Conservation (phyloP, 2,329 filamentous ascomycete genomes). For the Microsporum audouinii region DNA sequence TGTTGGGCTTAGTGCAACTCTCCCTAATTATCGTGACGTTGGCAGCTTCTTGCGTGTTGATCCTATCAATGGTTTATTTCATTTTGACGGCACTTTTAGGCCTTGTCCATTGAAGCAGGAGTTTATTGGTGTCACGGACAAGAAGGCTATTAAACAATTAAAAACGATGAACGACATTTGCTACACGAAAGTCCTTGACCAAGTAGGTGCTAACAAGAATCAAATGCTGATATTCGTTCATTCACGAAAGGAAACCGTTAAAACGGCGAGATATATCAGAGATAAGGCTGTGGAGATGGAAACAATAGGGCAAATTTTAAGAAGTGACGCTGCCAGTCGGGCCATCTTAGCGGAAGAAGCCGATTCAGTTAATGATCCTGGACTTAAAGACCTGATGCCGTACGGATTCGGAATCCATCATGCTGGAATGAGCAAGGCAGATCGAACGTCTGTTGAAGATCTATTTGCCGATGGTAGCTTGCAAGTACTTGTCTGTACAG, state of each 20-base stretch:
- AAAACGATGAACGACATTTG: conserved; percentile 99
- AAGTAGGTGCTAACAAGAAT: conserved; percentile 83
- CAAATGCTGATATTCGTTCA: conserved; percentile 99
- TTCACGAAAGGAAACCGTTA: conserved; percentile 93
- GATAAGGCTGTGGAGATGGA: conserved; percentile 97
- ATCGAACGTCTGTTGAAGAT: conserved; percentile 89
- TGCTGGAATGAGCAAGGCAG: conserved; percentile 90
- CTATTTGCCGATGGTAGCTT: conserved; percentile 84
- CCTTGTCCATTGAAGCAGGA: conserved; percentile 93
- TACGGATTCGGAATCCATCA: conserved; percentile 98
- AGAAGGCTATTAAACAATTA: conserved; percentile 96
- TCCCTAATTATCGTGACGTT: conserved; percentile 94
- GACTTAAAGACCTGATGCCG: conserved; percentile 85
- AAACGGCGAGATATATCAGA: conserved; percentile 89
- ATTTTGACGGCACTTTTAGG: conserved; percentile 88
- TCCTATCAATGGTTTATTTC: conserved; percentile 72
- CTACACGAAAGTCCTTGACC: conserved; percentile 93
- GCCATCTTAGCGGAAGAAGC: conserved; percentile 81
- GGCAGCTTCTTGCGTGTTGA: conserved; percentile 91
- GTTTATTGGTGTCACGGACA: conserved; percentile 93
- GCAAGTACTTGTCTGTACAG: conserved; percentile 91
- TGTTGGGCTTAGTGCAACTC: conserved; percentile 82
- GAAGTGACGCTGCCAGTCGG: conserved; percentile 80
- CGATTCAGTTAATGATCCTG: conserved; percentile 67
- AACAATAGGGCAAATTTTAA: conserved; percentile 89